Base-by-base conservation (phyloP, 768 basidiomycete genomes). In the Leucocoprinus birnbaumii region DNA sequence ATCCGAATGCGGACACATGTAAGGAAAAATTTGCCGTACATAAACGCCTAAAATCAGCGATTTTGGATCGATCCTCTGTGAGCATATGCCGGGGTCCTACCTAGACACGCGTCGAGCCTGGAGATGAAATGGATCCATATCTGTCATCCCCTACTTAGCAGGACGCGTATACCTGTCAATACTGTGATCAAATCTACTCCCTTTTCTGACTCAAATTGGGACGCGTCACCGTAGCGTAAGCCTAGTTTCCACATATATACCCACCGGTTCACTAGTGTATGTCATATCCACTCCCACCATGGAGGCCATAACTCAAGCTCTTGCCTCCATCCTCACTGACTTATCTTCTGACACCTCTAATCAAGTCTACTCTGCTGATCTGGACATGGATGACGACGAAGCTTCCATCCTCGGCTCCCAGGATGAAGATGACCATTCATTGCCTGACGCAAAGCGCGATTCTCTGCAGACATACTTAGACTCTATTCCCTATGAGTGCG, bases 401-500 rank as follows among this genome's bases (percentile, higher is more conserved):
- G 68, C 79, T 27, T 75, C 79, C 42, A 64, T 81, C 48, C 66
- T 70, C 26, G 71, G 75, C 45, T 64, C 70, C 40, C 73, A 68
- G 14, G 75, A 73, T 54, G 63, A 68, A 44, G 55, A 62, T 47
- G 73, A 78, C 7, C 63, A 68, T 42, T 71, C 76, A 9, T 72
- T 75, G 19, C 70, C 75, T 53, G 86, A 86, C 57, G 82, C 78
- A 62, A 83, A 89, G 65, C 76, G 71, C 49, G 77, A 77, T 19
- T 73, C 84, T 41, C 78, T 91, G 42, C 79, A 85, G 58, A 76
- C 79, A 21, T 89, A 90, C 69, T 73, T 88, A 57, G 75, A 80
- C 63, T 77, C 85, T 14, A 64, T 90, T 35, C 91, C 90, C 2
- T 92, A 91, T 65, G 68, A 83, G 62, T 84, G 84, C 68, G 90